Base-by-base conservation (phyloP, 306 rosid genomes). In the Cucurbita maxima region DNA sequence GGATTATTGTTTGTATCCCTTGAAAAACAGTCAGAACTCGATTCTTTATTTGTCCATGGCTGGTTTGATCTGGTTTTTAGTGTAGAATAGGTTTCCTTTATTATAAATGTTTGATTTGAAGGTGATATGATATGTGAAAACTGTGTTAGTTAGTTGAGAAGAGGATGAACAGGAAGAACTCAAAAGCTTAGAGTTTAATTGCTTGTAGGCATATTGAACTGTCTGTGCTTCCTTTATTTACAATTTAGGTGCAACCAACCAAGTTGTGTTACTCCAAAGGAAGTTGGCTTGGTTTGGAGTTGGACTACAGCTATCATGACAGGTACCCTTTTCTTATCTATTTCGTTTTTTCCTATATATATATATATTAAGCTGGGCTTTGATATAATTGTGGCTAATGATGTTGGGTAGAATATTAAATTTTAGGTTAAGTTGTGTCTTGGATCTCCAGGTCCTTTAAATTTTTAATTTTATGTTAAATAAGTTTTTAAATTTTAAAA, bases 261-360 rank as follows among this genome's bases (percentile, higher is more conserved):
- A 41, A 44, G 8, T 10, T 63, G 70, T 63, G 50, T 62, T 56
- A 67, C 56, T 63, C 41, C 51, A 36, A 63, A 16, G 71, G 52
- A 41, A 41, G 52, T 63, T 66, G 70, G 53, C 72, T 43, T 66
- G 37, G 52, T 44, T 67, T 61, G 68, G 68, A 61, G 68, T 61
- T 68, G 73, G 73, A 68, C 57, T 20, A 50, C 73, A 68, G 73
- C 73, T 68, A 68, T 68, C 73, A 22, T 47, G 73, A 47, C 57
- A 68, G 56, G 73, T 68, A 64, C 53, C 10, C 12, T 66, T 22
- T 4, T 20, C 16, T 68, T 68, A 12, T 45, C 57, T 22, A 68
- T 68, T 68, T 68, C 52, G 6, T 41, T 41, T 43, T 8, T 7
- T 43, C 10, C 1, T 43, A 7, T 43, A 8, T 8, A 43, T 43